Evolutionary conservation across 2,329 filamentous ascomycete genomes (phyloP).

Genomic region (Ophiosphaerella narmari): DNA sequence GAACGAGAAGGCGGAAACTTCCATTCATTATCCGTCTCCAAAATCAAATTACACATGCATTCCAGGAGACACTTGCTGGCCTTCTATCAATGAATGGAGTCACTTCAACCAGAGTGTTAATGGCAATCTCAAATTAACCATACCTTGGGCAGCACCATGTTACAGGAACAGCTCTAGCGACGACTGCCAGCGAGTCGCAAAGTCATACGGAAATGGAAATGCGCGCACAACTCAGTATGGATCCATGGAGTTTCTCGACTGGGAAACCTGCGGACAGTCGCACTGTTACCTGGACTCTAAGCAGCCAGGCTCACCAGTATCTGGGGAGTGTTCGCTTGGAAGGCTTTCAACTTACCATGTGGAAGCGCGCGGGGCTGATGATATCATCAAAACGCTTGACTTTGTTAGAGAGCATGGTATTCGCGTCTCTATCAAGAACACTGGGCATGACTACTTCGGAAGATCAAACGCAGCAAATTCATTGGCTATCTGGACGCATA

Average conservation of each 20-base stretch:
- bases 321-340: conserved; percentile 38
- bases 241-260: conserved; percentile 43
- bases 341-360: conserved; percentile 41
- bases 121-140: conserved; percentile 33
- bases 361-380: conserved; percentile 28
- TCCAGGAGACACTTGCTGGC: conserved; percentile 46
- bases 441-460: conserved; percentile 45
- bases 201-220: conserved; percentile 30
- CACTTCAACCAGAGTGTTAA: conserved; percentile 39
- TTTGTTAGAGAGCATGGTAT: conserved; percentile 39
- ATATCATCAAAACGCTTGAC: conserved; percentile 34
- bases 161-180: conserved; percentile 25
- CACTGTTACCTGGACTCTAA: conserved; percentile 38
- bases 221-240: conserved; percentile 38
- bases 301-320: conserved; percentile 26
- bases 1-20: neutral
- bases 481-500: conserved; percentile 42
- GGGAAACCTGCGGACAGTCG: conserved; percentile 38
- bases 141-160: conserved; percentile 41
- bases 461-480: conserved; percentile 40
- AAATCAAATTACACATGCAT: conserved; percentile 37
- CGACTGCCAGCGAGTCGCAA: conserved; percentile 24
- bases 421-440: conserved; percentile 44
- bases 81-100: conserved; percentile 34
- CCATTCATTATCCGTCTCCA: neutral